Evolutionary conservation across 2,329 filamentous ascomycete genomes (phyloP).

Genomic region (Botrytis byssoidea): DNA sequence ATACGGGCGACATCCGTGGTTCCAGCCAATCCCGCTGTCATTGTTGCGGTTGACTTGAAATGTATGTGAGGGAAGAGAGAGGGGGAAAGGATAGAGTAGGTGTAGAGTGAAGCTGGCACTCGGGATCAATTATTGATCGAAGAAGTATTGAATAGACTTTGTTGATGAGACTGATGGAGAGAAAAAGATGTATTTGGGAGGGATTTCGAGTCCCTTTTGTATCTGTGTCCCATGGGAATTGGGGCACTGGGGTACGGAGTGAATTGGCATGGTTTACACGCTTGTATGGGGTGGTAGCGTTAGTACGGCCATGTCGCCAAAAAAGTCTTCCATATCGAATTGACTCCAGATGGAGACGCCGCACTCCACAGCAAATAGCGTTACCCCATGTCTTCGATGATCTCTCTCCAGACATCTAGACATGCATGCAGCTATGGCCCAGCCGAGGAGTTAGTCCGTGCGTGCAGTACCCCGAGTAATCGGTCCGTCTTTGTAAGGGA

Average conservation of each 20-base stretch:
- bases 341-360: slow-evolving; percentile 17
- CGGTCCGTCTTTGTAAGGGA: slow-evolving; percentile 17
- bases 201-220: slow-evolving; percentile 18
- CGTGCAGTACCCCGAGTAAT: slow-evolving; percentile 16
- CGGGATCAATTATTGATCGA: background rate
- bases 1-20: slow-evolving; percentile 64
- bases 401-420: slow-evolving; percentile 6
- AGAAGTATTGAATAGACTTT: background rate
- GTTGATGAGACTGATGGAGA: background rate
- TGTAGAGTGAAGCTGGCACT: background rate
- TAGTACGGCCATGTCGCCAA: background rate
- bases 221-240: background rate
- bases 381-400: slow-evolving; percentile 18
- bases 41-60: slow-evolving; percentile 1
- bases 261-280: background rate
- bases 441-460: slow-evolving; percentile 6
- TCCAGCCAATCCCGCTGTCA: slow-evolving; percentile 19
- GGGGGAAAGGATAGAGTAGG: background rate
- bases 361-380: slow-evolving; percentile 4
- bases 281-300: background rate
- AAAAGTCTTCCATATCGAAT: background rate
- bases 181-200: background rate
- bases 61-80: background rate
- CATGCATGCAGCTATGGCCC: background rate
- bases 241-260: background rate